Evolutionary conservation across 768 basidiomycete genomes (phyloP).

Genomic region (Lyophyllum semitale): DNA sequence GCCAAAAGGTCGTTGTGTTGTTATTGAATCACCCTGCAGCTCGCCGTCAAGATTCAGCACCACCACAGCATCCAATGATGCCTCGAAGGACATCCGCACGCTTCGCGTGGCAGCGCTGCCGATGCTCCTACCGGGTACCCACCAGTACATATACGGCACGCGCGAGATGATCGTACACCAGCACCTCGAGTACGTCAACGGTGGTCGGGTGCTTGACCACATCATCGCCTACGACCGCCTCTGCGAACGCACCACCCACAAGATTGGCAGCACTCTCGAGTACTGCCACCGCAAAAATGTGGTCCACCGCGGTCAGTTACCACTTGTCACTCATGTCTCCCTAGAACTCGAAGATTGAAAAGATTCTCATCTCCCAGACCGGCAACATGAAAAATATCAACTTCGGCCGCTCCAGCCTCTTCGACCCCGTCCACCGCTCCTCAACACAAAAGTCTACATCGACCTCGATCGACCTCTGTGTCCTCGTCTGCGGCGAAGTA

Average conservation of each 20-base stretch:
- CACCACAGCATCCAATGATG: conserved; percentile 82
- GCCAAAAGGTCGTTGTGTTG: conserved; percentile 77
- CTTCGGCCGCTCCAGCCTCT: conserved; percentile 96
- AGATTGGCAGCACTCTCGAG: conserved; percentile 94
- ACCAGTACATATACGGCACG: conserved; percentile 99
- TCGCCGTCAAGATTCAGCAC: conserved; percentile 98
- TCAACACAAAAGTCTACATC: conserved; percentile 95
- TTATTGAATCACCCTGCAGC: conserved; percentile 45
- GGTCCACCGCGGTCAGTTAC: conserved; percentile 79
- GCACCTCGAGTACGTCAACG: conserved; percentile 97
- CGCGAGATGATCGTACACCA: conserved; percentile 97
- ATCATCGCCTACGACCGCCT: conserved; percentile 98
- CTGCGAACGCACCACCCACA: conserved; percentile 92
- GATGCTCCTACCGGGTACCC: conserved; percentile 93
- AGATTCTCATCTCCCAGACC: conserved; percentile 97
- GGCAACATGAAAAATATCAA: conserved; percentile 99
- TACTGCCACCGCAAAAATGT: conserved; percentile 98
- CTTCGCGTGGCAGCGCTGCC: conserved; percentile 94
- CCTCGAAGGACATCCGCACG: conserved; percentile 94
- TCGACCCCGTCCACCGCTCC: conserved; percentile 75
- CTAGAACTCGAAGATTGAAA: conserved; percentile 95
- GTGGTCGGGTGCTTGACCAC: conserved; percentile 99
- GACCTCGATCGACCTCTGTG: conserved; percentile 98
- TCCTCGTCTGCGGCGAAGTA: conserved; percentile 97
- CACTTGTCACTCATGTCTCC: neutral